Base-by-base conservation (phyloP, 2,329 filamentous ascomycete species). In the Hymenotorrendiella dingleyae region DNA sequence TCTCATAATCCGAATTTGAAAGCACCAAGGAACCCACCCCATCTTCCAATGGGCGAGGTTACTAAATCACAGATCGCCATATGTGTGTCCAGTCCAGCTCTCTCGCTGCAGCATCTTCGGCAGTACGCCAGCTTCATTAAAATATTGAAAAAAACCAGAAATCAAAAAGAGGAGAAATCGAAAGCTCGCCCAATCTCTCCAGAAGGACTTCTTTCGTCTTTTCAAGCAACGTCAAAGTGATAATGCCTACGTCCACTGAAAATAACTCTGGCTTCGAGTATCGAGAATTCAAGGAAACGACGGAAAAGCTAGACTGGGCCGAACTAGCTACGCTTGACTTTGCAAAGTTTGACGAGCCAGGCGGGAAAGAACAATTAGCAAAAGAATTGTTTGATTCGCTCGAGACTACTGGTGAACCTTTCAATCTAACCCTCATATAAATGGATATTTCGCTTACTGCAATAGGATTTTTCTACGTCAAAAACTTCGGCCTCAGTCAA, bases 401-500 rank as follows among this genome's bases (percentile, higher is more conserved):
- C 23, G 11, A 28, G 14, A 28, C 26, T 12, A 28, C 14, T 11
- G 26, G 26, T 28, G 14, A 14, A 14, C n/a, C n/a, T n/a, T n/a
- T n/a, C n/a, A 28, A 28, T 11, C 4, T 28, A 28, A 28, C 4
- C 11, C 14, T 28, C 14, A 11, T 14, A 12, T 11, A 11, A 28
- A 28, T 14, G 26, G 10, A 24, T 11, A 9, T 16, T 8, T 19
- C 5, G 22, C 28, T 40, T 19, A 46, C 19, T 23, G 10, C 16
- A 5, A n/a, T 22, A 58, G 72, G 76, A 1, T 75, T 80, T 63
- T 82, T 80, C 61, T 79, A 80, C 47, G 70, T 80, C 22, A 71
- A 70, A 42, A 76, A 80, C 59, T 79, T 76, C 46, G 76, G 75
- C 33, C 66, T 81, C 16, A 63, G 59, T 2, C 73, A 80, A 54